Percentiles rank a stretch among this genome's conserved stretches.
These are phyloP conservation scores for peach (Prunus persica) DNA, from an alignment of 306 rosid species.

Conservation along the genomic window Prunus_persica_NCBIv2 NC_034014.1:27394501-27395000, in stretches of 20 bases:
- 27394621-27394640: background rate
- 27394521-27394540: too few species aligned
- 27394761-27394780: background rate
- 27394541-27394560: too few species aligned
- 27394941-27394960: conserved; percentile 19
- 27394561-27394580: background rate
- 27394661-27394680: background rate
- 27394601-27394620: background rate
- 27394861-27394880: background rate
- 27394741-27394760: background rate
- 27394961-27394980: conserved; percentile 38
- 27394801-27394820: background rate
- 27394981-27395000: conserved; percentile 34
- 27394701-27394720: background rate
- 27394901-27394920: background rate
- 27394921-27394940: conserved; percentile 1
- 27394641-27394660: background rate
- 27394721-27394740: background rate
- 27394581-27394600: background rate
- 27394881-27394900: background rate
- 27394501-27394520: too few species aligned
- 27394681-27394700: background rate
- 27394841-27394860: background rate
- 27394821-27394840: background rate
- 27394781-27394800: background rate